Conservation (phyloP, 2,329 filamentous ascomycete genomes). For the Botrytis galanthina region DNA sequence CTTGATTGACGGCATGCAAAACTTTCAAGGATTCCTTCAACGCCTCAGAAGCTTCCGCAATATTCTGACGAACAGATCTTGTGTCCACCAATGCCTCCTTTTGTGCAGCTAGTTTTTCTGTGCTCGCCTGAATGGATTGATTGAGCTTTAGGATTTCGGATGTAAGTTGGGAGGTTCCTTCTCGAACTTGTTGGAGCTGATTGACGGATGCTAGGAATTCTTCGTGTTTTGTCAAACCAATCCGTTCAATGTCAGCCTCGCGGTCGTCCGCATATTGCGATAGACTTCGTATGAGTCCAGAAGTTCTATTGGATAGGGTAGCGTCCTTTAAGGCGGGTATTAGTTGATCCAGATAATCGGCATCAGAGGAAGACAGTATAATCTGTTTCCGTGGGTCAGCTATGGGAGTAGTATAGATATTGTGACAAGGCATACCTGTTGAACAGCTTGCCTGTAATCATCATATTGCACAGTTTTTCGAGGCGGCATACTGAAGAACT, state of each 20-base stretch:
- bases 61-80: conserved; percentile 87
- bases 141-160: conserved; percentile 90
- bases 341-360: conserved; percentile 92
- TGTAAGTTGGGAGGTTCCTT: conserved; percentile 85
- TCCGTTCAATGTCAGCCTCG: conserved; percentile 87
- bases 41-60: conserved; percentile 86
- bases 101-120: conserved; percentile 88
- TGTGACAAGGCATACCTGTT: conserved; percentile 31
- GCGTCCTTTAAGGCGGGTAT: conserved; percentile 94
- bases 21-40: conserved; percentile 91
- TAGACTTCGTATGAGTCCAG: conserved; percentile 72
- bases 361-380: conserved; percentile 84
- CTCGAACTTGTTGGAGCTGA: conserved; percentile 85
- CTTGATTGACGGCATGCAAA: conserved; percentile 86
- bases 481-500: conserved; percentile 26
- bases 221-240: conserved; percentile 94
- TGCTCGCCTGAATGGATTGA: conserved; percentile 91
- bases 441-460: conserved; percentile 37
- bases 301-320: conserved; percentile 68
- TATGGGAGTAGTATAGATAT: not conserved
- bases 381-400: conserved; percentile 56
- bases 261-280: conserved; percentile 80
- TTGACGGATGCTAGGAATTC: conserved; percentile 94
- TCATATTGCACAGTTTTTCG: conserved; percentile 36
- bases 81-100: conserved; percentile 94